Evolutionary conservation across 176 grass and related monocot species (phyloP), one percentile per base, ranked within the genome.

Genomic region (Musa troglodytarum): DNA sequence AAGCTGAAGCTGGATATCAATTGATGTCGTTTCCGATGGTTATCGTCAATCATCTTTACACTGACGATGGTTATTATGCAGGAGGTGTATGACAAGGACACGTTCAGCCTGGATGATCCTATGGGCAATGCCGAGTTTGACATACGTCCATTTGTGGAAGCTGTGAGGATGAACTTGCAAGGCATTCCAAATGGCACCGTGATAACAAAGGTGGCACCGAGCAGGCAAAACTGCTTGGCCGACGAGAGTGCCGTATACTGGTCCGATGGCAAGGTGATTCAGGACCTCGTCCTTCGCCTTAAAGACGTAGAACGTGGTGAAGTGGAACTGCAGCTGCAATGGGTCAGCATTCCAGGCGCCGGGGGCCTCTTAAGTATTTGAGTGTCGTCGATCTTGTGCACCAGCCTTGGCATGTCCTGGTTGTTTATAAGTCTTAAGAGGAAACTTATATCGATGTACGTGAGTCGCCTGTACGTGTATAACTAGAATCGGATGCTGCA

Each of bases 101-200:
- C 58, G 1, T 77, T 96, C 50, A 92, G 80, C 16, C 84, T 43
- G 2, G 89, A 96, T n/a, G 92, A 96, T 67, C 1, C 1, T 7
- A 96, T 96, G 92, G 92, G 92, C 0, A 82, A 92, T 0, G 92
- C 92, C 2, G 89, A 96, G 75, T 83, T 96, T 7, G 85, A 87
- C 64, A 53, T 96, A 54, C 80, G 81, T 14, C 68, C 82, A 0
- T 65, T 96, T 23, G 49, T 89, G 67, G 86, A 92, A 6, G 88
- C 86, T 10, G 11, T 78, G 0, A 75, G 55, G 65, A 86, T 85
- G 74, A 87, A 92, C 54, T 76, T 87, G 68, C 74, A 86, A 25
- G 83, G 86, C 67, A 64, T 92, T 29, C 67, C 78, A 13, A 80
- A 80, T 29, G 80, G 87, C 63, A 84, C 76, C 0, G 78, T 96